phyloP scores from a whole-genome alignment of 2,329 filamentous ascomycete species.

The Metarhizium sp. region DNA sequence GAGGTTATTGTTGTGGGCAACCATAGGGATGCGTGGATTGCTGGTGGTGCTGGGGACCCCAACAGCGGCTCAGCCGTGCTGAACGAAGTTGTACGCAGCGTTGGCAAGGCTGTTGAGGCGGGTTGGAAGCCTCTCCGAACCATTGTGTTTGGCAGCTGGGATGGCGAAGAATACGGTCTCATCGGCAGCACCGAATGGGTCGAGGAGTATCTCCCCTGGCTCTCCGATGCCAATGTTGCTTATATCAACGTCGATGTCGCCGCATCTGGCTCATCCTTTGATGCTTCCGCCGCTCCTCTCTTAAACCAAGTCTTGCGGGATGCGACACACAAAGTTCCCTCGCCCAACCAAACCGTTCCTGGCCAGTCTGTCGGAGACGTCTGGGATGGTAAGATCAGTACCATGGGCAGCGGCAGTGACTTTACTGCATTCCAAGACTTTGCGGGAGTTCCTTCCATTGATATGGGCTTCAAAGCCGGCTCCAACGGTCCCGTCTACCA shows the following conservation, averaged over 20 bases:
- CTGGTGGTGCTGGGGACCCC: conserved; percentile 73
- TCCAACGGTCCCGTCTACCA: conserved; percentile 53
- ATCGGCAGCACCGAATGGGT: conserved; percentile 90
- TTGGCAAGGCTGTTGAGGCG: conserved; percentile 59
- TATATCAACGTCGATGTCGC: conserved; percentile 84
- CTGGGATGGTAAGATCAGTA: conserved; percentile 52
- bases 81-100: conserved; percentile 68
- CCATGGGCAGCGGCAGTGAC: conserved; percentile 65
- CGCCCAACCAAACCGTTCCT: conserved; percentile 66
- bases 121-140: conserved; percentile 62
- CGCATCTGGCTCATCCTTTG: conserved; percentile 54
- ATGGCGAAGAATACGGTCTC: conserved; percentile 77
- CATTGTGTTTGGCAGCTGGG: conserved; percentile 81
- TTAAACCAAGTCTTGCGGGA: conserved; percentile 65
- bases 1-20: conserved; percentile 90
- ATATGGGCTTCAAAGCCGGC: conserved; percentile 47
- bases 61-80: conserved; percentile 74
- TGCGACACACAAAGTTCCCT: conserved; percentile 52
- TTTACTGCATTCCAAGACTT: conserved; percentile 69
- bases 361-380: conserved; percentile 62
- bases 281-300: conserved; percentile 60
- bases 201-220: conserved; percentile 79
- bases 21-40: conserved; percentile 84
- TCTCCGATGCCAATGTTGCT: conserved; percentile 61
- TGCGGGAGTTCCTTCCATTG: conserved; percentile 56